Evolutionary conservation across 208 protist genomes (phyloP).

Genomic region (Entamoeba dispar): DNA sequence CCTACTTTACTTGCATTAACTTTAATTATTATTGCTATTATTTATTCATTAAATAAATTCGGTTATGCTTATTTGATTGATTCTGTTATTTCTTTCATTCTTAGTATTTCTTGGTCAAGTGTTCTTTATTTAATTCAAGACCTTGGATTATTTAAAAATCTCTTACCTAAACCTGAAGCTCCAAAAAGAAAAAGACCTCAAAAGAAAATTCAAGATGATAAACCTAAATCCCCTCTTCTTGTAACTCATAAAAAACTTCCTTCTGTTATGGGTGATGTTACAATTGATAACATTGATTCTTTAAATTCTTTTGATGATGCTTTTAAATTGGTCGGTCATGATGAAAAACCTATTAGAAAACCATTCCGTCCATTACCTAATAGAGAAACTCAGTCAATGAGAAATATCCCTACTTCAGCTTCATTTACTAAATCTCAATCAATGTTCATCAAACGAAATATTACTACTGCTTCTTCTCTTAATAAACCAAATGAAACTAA

Average conservation of each 20-base stretch:
- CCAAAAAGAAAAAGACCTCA: not conserved
- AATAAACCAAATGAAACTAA: too few species aligned
- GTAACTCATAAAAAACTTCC: not conserved
- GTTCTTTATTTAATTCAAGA: not conserved
- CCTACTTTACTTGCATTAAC: not conserved
- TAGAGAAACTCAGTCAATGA: too few species aligned
- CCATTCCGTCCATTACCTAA: too few species aligned
- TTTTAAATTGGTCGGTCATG: not conserved
- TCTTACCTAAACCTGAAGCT: not conserved
- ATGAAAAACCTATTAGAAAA: not conserved
- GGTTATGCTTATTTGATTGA: not conserved
- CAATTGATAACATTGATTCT: not conserved
- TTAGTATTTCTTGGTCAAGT: not conserved
- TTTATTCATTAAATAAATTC: not conserved
- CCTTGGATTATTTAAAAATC: not conserved
- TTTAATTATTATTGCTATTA: not conserved
- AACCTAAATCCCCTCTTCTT: not conserved
- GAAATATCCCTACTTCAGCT: too few species aligned
- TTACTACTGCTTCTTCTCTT: too few species aligned
- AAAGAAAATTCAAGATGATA: not conserved
- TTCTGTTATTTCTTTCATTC: not conserved
- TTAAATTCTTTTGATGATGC: not conserved
- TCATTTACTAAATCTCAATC: too few species aligned
- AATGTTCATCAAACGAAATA: too few species aligned
- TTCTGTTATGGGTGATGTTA: not conserved